phyloP scores from a whole-genome alignment of 2,329 filamentous ascomycete species.

The Pseudocercospora musae region DNA sequence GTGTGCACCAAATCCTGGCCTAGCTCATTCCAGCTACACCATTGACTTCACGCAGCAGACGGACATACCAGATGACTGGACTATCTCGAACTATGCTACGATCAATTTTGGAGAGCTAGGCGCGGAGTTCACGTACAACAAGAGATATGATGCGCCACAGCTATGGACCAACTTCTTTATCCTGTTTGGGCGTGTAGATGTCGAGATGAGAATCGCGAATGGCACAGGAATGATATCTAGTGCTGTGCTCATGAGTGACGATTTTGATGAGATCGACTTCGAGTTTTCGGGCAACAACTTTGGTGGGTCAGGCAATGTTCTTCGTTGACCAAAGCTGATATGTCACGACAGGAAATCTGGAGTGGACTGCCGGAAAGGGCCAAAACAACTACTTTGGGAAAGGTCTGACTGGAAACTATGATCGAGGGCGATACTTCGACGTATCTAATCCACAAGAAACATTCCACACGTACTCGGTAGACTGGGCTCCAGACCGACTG shows the following conservation, averaged over 20 bases:
- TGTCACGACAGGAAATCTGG: not conserved
- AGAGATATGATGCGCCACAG: constrained; percentile 49
- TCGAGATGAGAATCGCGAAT: constrained; percentile 69
- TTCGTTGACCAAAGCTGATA: not conserved
- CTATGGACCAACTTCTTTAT: constrained; percentile 67
- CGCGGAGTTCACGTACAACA: constrained; percentile 50
- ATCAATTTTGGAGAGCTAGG: constrained; percentile 46
- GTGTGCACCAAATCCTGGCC: constrained; percentile 17
- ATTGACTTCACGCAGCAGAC: constrained; percentile 24
- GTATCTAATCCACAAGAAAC: constrained; percentile 54
- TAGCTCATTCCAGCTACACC: constrained; percentile 17
- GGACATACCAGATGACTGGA: constrained; percentile 23
- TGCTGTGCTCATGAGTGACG: constrained; percentile 77
- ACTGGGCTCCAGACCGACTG: constrained; percentile 66
- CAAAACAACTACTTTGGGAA: constrained; percentile 75
- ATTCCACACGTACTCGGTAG: constrained; percentile 67
- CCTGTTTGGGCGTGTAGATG: constrained; percentile 77
- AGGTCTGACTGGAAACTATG: constrained; percentile 65
- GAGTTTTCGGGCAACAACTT: constrained; percentile 68
- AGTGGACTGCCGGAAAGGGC: constrained; percentile 38
- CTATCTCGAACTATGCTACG: constrained; percentile 26
- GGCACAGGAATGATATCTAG: constrained; percentile 74
- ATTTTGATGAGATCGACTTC: constrained; percentile 85
- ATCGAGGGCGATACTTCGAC: constrained; percentile 52
- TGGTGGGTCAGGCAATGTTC: constrained; percentile 32